A percentile compares a stretch with the other conserved stretches of the same genome.
phyloP scores from a whole-genome alignment of 2,329 filamentous ascomycete genomes.

The Magnaporthiopsis poae region DNA sequence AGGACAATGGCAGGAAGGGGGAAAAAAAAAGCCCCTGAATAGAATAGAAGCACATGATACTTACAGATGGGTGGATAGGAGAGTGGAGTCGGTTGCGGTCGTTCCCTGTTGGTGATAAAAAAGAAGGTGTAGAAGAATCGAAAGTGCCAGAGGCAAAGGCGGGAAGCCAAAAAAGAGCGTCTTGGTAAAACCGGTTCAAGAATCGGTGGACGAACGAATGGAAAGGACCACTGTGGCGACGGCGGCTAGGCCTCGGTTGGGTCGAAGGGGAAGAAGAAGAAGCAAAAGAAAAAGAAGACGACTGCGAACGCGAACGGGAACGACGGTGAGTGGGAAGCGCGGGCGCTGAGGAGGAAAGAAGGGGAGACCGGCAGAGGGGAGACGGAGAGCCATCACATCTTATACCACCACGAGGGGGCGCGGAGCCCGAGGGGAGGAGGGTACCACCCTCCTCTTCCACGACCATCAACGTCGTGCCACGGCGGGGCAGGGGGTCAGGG shows the following conservation, averaged over 20 bases:
- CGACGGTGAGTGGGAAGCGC: constrained; percentile 17
- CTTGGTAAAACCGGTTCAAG: background rate
- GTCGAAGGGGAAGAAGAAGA: constrained; percentile 18
- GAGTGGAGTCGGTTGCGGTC: background rate
- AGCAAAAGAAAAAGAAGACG: constrained; percentile 12
- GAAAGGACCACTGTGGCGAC: background rate
- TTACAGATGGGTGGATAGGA: background rate
- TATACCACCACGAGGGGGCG: background rate
- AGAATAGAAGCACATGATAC: background rate
- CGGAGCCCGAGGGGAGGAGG: background rate
- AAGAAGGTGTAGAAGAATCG: background rate
- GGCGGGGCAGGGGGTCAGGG: background rate
- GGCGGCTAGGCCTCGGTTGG: constrained; percentile 14
- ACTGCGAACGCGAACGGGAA: background rate
- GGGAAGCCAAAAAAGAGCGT: background rate
- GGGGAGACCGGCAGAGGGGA: background rate
- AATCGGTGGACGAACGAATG: background rate
- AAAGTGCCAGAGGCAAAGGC: background rate
- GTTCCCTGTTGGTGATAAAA: background rate
- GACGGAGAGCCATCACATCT: background rate
- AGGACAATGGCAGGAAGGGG: background rate
- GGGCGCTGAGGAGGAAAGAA: background rate
- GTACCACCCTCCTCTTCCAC: background rate
- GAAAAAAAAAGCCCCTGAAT: background rate
- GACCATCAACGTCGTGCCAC: background rate